A percentile compares a stretch with the other conserved stretches of the same genome.
phyloP scores from a whole-genome alignment of 805 yeast species.

The Candida ipomoeae region DNA sequence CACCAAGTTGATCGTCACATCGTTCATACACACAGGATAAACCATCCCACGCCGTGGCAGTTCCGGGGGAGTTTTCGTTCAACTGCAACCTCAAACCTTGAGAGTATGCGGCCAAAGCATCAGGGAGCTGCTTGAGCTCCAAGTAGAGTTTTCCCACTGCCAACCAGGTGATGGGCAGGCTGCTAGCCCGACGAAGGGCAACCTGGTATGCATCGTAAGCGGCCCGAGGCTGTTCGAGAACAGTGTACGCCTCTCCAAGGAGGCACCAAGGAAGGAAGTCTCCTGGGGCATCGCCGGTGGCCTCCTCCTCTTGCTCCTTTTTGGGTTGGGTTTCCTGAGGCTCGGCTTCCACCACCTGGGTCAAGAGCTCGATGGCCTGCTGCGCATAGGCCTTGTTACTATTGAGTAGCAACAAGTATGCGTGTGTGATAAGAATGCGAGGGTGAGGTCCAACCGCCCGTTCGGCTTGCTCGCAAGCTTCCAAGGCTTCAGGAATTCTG shows the following conservation, averaged over 20 bases:
- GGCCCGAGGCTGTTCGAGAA: constrained; percentile 42
- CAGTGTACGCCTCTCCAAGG: constrained; percentile 49
- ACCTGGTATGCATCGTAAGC: constrained; percentile 56
- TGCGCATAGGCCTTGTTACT: constrained; percentile 16
- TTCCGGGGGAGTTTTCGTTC: constrained; percentile 43
- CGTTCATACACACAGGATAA: constrained; percentile 58
- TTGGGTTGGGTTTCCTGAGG: constrained; percentile 14
- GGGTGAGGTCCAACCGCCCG: constrained; percentile 42
- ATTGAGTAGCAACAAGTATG: constrained; percentile 44
- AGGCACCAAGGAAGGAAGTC: constrained; percentile 60
- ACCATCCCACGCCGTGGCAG: constrained; percentile 66
- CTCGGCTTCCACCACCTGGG: constrained; percentile 18
- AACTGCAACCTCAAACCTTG: constrained; percentile 55
- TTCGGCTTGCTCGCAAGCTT: constrained; percentile 47
- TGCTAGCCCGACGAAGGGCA: constrained; percentile 49
- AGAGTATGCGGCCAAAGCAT: constrained; percentile 63
- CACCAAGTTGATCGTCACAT: constrained; percentile 55
- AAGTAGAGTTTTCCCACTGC: constrained; percentile 61
- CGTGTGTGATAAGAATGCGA: constrained; percentile 44
- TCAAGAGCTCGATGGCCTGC: constrained; percentile 18
- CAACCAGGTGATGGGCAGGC: constrained; percentile 60
- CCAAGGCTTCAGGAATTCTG: constrained; percentile 46
- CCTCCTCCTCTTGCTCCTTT: constrained; percentile 14
- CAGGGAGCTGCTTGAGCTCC: constrained; percentile 56
- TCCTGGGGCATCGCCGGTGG: constrained; percentile 23